Base-by-base conservation (phyloP, 345 rosid genomes). In the Arabis alpina region DNA sequence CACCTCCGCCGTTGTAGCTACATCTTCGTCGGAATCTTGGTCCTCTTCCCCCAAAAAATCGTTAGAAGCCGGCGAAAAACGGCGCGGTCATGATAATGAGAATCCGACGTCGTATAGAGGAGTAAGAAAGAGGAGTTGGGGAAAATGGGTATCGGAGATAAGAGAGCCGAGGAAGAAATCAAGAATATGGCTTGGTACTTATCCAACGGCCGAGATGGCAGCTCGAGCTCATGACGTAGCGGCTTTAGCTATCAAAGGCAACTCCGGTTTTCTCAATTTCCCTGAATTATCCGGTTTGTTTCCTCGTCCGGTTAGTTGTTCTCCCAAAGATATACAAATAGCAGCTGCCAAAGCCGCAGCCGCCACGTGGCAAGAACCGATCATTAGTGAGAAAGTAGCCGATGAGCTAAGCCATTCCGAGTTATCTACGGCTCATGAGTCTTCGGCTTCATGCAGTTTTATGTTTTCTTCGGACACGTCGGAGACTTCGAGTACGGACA, bases 201-300 rank as follows among this genome's bases (percentile, higher is more conserved):
- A 83, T 76, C 75, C 88, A 9, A 90, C 98, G 8, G 77, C 98
- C 10, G 97, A 90, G 83, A 93, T 90, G 98, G 98, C 97, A 0
- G 97, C 98, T 73, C 84, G 97, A 76, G 98, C 97, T 15, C 98
- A 93, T 19, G 98, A 93, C 24, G 97, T 90, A 2, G 98, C 97
- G 2, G 88, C 92, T 61, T 72, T 90, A 27, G 66, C 98, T 1
- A 86, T 93, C 25, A 93, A 88, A 71, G 97, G 98, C 27, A 65
- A 40, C 15, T 83, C 93, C 0, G 86, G 92, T 60, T 82, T 78
- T 76, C 89, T 93, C 10, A 93, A 93, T 70, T 90, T 90, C 73
- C 98, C 96, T 0, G 87, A 86, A 25, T 74, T 87, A 10, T 84
- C 85, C 41, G 79, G 79, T 2, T 49, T 80, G 34, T 84, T 93